Base-by-base conservation (phyloP, 495 filamentous ascomycete species). In the Neurospora sp. region DNA sequence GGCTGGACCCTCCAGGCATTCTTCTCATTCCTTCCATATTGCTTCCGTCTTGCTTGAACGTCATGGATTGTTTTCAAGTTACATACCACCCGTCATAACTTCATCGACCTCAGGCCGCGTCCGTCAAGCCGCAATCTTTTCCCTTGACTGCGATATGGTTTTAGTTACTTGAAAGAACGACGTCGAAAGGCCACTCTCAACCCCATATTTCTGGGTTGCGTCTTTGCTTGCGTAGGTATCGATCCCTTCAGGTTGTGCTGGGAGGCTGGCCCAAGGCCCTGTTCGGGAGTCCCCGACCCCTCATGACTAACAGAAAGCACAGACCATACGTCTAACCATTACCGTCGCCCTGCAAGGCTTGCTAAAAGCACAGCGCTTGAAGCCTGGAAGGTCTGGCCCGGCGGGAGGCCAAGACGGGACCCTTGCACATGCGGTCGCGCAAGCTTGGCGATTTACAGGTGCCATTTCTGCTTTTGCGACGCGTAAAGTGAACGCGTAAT, bases 401-500 rank as follows among this genome's bases (percentile, higher is more conserved):
- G 22, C 6, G 12, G 53, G 53, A 8, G 27, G 53, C 27, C 53
- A 35, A 61, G 27, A 35, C 27, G 31, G 31, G 3, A 61, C 27
- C 53, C 22, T 61, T 61, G 53, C 70, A 35, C 59, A 68, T 69
- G 73, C 70, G n/a, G n/a, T 68, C 31, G 70, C 44, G 73, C 72
- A 38, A 70, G 53, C 48, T 45, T 70, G 72, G 72, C 69, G 68
- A 69, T 72, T 69, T 9, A 10, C 41, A 45, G 39, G 10, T 16
- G 39, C 10, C 27, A 61, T 59, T 59, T 59, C 48, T 12, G 48
- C 48, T 5, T 31, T 59, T 27, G 10, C 17, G 53, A 61, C 53
- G 53, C 53, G 53, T 35, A 61, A 61, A 61, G 53, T 61, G 53
- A 61, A 61, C 12, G 53, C 27, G 53, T 35, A 35, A 61, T 61